Evolutionary conservation across 495 filamentous ascomycete species (phyloP).

Genomic region (Podospora pseudoanserina): DNA sequence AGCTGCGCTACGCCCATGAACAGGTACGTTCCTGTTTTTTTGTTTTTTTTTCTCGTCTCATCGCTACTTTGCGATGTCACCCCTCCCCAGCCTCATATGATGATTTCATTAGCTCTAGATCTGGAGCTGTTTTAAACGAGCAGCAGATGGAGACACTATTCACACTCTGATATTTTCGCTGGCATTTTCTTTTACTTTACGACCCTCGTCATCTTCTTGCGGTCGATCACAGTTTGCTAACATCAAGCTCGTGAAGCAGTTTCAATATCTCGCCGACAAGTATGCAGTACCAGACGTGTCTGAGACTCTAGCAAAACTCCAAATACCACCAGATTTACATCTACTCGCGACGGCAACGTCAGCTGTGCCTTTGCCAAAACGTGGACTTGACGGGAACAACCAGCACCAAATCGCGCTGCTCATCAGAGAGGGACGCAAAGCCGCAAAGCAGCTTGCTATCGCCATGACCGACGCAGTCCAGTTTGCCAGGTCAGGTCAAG

Average conservation of each 20-base stretch:
- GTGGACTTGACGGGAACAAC: conserved; percentile 35
- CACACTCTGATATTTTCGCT: conserved; percentile 32
- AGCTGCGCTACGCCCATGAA: conserved; percentile 55
- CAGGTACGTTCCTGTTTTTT: conserved; percentile 41
- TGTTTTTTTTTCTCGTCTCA: conserved; percentile 17
- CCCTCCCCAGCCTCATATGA: conserved; percentile 28
- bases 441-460: conserved; percentile 43
- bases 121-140: conserved; percentile 51
- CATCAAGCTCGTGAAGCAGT: conserved; percentile 31
- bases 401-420: conserved; percentile 53
- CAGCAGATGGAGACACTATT: conserved; percentile 50
- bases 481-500: conserved; percentile 36
- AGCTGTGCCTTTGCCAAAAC: conserved; percentile 50
- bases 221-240: conserved; percentile 19
- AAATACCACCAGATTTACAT: conserved; percentile 51
- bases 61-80: neutral
- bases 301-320: conserved; percentile 52
- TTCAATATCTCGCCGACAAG: conserved; percentile 55
- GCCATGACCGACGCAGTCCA: conserved; percentile 38
- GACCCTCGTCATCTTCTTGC: conserved; percentile 10
- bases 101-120: conserved; percentile 74
- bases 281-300: conserved; percentile 53
- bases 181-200: conserved; percentile 29
- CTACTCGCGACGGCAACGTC: conserved; percentile 41
- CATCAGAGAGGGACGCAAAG: conserved; percentile 53